A percentile compares a stretch with the other conserved stretches of the same genome.
These are phyloP conservation scores for Panus rudis DNA, from an alignment of 768 basidiomycete species.

Conservation along the genomic window DNA sequence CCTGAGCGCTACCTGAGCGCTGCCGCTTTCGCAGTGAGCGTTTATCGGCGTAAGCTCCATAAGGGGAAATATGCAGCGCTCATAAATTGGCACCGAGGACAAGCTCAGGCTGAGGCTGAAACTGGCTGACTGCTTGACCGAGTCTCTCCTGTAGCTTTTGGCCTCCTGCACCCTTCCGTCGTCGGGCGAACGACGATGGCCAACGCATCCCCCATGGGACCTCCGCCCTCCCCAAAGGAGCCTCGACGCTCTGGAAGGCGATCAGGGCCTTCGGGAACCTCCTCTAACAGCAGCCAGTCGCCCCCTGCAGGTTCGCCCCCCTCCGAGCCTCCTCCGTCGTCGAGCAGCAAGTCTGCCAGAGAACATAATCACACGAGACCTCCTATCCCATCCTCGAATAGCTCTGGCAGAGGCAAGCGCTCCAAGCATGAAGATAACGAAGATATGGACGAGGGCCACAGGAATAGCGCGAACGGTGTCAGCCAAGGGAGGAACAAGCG, in stretches of 20 bases:
- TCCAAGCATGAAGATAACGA: constrained; percentile 72
- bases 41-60: no score
- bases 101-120: no score
- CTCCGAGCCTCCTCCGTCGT: constrained; percentile 36
- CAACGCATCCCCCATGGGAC: constrained; percentile 65
- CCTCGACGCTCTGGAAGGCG: constrained; percentile 74
- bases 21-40: no score
- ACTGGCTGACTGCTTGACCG: no score
- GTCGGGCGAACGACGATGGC: no score
- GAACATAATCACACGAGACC: constrained; percentile 17
- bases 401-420: constrained; percentile 42
- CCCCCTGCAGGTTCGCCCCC: constrained; percentile 55
- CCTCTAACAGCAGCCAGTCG: constrained; percentile 69
- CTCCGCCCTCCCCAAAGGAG: constrained; percentile 70
- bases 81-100: no score
- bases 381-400: constrained; percentile 19
- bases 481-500: constrained; percentile 47
- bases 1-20: no score
- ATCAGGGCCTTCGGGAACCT: constrained; percentile 57
- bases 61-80: no score
- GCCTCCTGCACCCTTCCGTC: no score
- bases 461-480: constrained; percentile 29
- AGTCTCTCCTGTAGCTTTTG: no score
- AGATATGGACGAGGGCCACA: constrained; percentile 49
- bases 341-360: no score